These are phyloP conservation scores for Leccinum angustisporum DNA, from an alignment of 1,284 basidiomycete genomes.

Conservation along the genomic window DNA sequence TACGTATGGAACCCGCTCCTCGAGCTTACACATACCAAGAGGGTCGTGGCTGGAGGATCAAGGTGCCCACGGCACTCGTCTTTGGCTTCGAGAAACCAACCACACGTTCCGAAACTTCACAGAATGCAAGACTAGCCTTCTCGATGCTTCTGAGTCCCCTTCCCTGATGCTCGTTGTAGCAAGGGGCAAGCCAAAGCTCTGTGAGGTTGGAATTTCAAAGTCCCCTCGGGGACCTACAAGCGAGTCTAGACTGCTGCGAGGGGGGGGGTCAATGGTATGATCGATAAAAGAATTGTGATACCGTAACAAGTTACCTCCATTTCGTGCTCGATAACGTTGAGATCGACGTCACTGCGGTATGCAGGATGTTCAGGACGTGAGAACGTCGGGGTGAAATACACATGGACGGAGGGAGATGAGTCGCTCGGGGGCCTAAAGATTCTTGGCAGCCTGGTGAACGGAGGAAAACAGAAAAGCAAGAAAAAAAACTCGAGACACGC, in stretches of 20 bases:
- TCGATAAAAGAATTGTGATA: slow-evolving; percentile 16
- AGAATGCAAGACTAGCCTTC: slow-evolving; percentile 33
- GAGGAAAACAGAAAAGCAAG: background rate
- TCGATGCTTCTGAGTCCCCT: slow-evolving; percentile 45
- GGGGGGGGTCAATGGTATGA: slow-evolving; percentile 11
- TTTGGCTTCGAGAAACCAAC: slow-evolving; percentile 46
- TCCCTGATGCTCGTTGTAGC: slow-evolving; percentile 45
- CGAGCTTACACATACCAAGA: slow-evolving; percentile 19
- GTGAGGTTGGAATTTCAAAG: slow-evolving; percentile 47
- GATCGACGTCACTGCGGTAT: slow-evolving; percentile 16
- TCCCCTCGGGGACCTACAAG: slow-evolving; percentile 38
- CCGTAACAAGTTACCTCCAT: slow-evolving; percentile 20
- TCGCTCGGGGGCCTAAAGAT: slow-evolving; percentile 15
- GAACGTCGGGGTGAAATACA: slow-evolving; percentile 15
- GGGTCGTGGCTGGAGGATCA: slow-evolving; percentile 21
- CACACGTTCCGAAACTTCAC: slow-evolving; percentile 37
- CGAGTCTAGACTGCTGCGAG: slow-evolving; percentile 31
- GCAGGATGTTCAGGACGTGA: slow-evolving; percentile 16
- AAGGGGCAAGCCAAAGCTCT: slow-evolving; percentile 42
- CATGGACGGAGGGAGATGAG: slow-evolving; percentile 13
- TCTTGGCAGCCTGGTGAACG: slow-evolving; percentile 11
- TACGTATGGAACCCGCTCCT: slow-evolving; percentile 4
- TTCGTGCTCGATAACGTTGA: slow-evolving; percentile 19
- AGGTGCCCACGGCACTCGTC: background rate
- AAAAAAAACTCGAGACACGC: background rate